phyloP scores from a whole-genome alignment of 768 basidiomycete species.

The Psilocybe cubensis region DNA sequence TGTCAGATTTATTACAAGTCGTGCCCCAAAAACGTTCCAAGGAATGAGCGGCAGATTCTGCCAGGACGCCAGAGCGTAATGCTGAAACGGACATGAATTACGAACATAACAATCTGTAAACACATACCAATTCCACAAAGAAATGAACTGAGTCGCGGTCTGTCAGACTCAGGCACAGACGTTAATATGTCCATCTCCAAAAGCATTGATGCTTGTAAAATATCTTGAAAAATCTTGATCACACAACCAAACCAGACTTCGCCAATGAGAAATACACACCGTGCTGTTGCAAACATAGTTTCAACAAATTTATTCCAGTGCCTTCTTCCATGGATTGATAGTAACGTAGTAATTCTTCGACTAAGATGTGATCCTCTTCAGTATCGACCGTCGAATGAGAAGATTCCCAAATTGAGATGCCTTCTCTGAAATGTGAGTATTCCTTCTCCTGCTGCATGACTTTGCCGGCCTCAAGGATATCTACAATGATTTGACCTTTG shows the following conservation, averaged over 20 bases:
- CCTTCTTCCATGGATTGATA: conserved; percentile 21
- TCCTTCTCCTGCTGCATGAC: conserved; percentile 21
- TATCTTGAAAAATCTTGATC: conserved; percentile 35
- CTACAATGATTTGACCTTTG: conserved; percentile 44
- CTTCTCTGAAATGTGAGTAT: conserved; percentile 11
- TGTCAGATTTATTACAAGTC: conserved; percentile 4
- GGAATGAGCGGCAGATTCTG: conserved; percentile 13
- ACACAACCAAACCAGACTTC: neutral
- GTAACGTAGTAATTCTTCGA: conserved; percentile 9
- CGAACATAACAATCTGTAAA: neutral
- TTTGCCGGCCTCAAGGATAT: conserved; percentile 47
- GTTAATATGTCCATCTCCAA: conserved; percentile 46
- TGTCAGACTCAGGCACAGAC: conserved; percentile 30
- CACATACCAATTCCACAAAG: conserved; percentile 22
- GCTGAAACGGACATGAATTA: neutral
- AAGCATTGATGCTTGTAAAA: conserved; percentile 37
- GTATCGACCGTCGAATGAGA: neutral
- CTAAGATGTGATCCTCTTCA: conserved; percentile 2
- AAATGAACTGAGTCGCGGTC: conserved; percentile 18
- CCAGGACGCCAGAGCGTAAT: conserved; percentile 4
- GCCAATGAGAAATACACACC: conserved; percentile 19
- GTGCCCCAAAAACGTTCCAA: conserved; percentile 18
- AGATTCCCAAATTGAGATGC: conserved; percentile 22
- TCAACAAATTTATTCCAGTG: conserved; percentile 32
- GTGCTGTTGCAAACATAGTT: conserved; percentile 17